These are phyloP conservation scores for Schoenoplectus tabernaemontani DNA, from an alignment of 202 grass and related monocot genomes.

Conservation along the genomic window DNA sequence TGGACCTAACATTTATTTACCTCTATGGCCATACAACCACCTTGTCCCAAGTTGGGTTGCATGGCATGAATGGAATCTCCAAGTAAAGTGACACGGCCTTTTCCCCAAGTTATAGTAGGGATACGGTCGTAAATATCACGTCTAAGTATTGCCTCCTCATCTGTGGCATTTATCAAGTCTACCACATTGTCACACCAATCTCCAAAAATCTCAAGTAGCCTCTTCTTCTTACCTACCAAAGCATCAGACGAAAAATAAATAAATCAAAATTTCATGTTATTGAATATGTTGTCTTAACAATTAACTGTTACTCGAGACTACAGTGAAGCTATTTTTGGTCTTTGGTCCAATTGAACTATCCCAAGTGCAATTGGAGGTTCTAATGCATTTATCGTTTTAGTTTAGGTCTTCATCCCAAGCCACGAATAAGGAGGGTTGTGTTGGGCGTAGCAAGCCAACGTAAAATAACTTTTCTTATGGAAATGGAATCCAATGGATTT, in stretches of 20 bases:
- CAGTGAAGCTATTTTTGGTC: neutral
- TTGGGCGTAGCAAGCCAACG: too few species aligned
- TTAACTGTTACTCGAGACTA: neutral
- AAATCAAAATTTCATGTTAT: neutral
- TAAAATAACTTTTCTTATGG: too few species aligned
- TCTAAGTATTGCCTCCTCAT: constrained; percentile 77
- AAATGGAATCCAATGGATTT: too few species aligned
- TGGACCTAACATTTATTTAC: constrained; percentile 30
- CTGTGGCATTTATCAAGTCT: constrained; percentile 74
- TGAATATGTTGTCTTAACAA: neutral
- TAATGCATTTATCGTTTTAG: neutral
- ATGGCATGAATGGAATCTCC: constrained; percentile 98
- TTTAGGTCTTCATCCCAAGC: too few species aligned
- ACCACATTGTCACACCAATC: constrained; percentile 96
- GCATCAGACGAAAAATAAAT: neutral
- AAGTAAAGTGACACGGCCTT: constrained; percentile 91
- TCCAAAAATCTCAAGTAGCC: constrained; percentile 68
- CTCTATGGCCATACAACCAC: constrained; percentile 99
- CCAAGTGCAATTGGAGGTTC: too few species aligned
- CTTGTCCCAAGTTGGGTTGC: constrained; percentile 99
- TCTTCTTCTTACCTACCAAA: constrained; percentile 64
- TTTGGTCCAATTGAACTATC: neutral
- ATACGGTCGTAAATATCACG: constrained; percentile 87
- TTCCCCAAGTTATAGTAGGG: constrained; percentile 80
- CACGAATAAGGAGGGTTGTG: too few species aligned